Evolutionary conservation across 306 rosid genomes (phyloP).

Genomic region (Trichosanthes truncata): DNA sequence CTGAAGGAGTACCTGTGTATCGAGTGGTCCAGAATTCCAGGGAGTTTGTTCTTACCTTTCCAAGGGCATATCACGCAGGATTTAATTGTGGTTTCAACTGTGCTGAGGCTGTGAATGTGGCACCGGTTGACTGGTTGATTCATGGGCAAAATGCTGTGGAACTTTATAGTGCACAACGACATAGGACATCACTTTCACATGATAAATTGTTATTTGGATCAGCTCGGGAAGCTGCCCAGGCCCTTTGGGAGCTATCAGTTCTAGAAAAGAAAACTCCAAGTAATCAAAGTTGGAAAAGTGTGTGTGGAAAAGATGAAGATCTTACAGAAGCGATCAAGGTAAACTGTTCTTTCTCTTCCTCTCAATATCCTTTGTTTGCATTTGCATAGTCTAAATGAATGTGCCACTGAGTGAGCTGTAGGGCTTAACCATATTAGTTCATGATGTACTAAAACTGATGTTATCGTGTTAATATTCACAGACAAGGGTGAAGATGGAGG

Average conservation of each 20-base stretch:
- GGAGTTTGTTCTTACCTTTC: constrained; percentile 93
- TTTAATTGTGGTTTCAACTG: constrained; percentile 97
- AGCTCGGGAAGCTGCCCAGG: constrained; percentile 58
- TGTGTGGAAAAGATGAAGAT: constrained; percentile 75
- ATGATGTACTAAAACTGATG: not conserved
- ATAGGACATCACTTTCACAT: constrained; percentile 87
- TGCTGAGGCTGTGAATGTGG: constrained; percentile 98
- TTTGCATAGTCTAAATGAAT: not conserved
- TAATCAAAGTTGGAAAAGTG: constrained; percentile 43
- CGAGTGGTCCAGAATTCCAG: constrained; percentile 70
- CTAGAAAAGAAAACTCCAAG: constrained; percentile 40
- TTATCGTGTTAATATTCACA: constrained; percentile 19
- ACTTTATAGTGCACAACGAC: constrained; percentile 69
- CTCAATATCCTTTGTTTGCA: not conserved
- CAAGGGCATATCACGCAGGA: constrained; percentile 93
- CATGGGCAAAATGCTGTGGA: constrained; percentile 96
- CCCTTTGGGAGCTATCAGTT: constrained; percentile 36
- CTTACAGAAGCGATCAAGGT: constrained; percentile 75
- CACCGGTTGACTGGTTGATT: constrained; percentile 92
- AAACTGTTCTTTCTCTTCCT: constrained; percentile 7
- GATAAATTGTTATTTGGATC: constrained; percentile 81
- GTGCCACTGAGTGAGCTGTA: not conserved
- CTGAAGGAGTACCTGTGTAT: constrained; percentile 81
- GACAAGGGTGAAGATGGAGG: constrained; percentile 67
- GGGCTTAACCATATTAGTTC: not conserved